Base-by-base conservation (phyloP, 2,329 filamentous ascomycete species). In the Penicillium sp. region DNA sequence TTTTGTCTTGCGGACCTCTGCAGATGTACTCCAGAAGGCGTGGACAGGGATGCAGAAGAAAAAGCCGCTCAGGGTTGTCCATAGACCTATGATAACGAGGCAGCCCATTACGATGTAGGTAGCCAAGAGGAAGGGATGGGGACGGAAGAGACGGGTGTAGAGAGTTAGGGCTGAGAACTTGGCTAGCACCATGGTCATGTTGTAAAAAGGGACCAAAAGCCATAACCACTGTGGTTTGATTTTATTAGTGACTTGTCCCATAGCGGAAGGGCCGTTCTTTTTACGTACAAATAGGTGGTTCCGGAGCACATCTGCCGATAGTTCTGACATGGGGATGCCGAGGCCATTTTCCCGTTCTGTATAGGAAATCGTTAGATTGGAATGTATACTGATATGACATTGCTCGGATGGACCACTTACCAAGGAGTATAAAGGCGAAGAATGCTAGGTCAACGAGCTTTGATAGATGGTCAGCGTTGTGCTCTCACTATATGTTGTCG, bases 201-300 rank as follows among this genome's bases (percentile, higher is more conserved):
- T 75, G 60, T 75, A 75, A 33, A 73, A 63, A 13, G 72, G 68
- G n/a, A 74, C 56, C 1, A 70, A 67, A n/a, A 68, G 52, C 64
- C 65, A 72, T 29, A 73, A 63, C 21, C 63, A 66, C 70, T 72
- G 29, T 23, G 13, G 1, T 7, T 6, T 1, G n/a, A 1, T 4
- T 46, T 36, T 13, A 59, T 38, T 29, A 39, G 27, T 21, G 23
- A 5, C 8, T 23, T 40, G 21, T 27, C 9, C 15, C 27, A 27
- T 4, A 3, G 1, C n/a, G 7, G 16, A 5, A n/a, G n/a, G n/a
- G 38, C 0, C 2, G 19, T n/a, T n/a, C 13, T 8, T 53, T 27
- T 23, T 23, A 23, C 55, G 39, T 65, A 70, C 70, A 40, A 58
- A 65, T 39, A 70, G 29, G 48, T 72, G 69, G 2, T 5, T 8